Evolutionary conservation across 306 rosid genomes (phyloP), one percentile per base, ranked within the genome.

Genomic region (Inga leiocalycina): DNA sequence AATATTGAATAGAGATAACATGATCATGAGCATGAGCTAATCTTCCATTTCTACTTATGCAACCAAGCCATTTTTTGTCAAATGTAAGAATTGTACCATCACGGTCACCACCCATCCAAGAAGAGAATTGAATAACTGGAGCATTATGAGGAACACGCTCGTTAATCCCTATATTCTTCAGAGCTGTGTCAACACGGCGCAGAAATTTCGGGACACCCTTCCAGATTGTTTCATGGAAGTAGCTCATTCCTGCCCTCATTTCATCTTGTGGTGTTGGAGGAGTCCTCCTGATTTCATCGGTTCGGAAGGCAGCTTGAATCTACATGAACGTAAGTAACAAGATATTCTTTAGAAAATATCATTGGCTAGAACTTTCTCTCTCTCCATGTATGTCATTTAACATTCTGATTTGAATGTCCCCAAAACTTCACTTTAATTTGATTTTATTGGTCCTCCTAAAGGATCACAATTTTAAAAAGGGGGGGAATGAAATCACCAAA

Each of bases 41-140:
- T 43, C 75, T 70, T 70, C 34, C 75, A 20, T 41, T 70, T 70
- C 34, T 11, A 16, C 17, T n/a, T n/a, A 41, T 22, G 56, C 37
- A 71, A 2, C 6, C 34, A 5, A 43, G 52, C 30, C 6, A 71
- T 70, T 44, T n/a, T 57, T 71, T 1, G 39, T 72, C n/a, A 45
- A 16, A 72, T 3, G 51, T 14, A 46, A 45, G 59, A 24, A 72
- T 12, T 15, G 35, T 94, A 97, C 99, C 99, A 84, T 97, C 99
- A 68, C 99, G 99, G 77, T 97, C 99, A 83, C 99, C 99, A 64
- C 99, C 99, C 99, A 97, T 97, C 99, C 99, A 97, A 77, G 99
- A 97, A 27, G 99, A 94, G 83, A 97, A 97, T 56, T 97, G 99
- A 84, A 97, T 97, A 72, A 97, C 93, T 13, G 99, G 99, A 32